Percentiles rank a stretch among this genome's conserved stretches.
Evolutionary conservation across 2,329 filamentous ascomycete genomes (phyloP).

Genomic region (Nemania diffusa): DNA sequence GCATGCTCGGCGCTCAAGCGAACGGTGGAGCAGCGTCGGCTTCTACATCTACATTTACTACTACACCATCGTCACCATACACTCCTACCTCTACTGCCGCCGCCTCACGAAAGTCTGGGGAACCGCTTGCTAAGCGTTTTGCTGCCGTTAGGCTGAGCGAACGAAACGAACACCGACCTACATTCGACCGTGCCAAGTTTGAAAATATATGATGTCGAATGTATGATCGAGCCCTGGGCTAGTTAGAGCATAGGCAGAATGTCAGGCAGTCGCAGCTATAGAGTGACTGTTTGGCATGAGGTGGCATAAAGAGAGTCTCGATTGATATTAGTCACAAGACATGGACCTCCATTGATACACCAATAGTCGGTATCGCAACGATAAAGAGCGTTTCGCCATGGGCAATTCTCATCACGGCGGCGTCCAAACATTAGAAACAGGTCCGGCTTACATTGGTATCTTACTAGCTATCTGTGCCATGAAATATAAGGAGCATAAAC

Average conservation of each 20-base stretch:
- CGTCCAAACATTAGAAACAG: conserved; percentile 11
- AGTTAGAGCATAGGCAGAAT: neutral
- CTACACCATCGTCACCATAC: conserved; percentile 29
- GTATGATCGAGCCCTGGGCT: neutral
- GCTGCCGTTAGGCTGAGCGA: conserved; percentile 53
- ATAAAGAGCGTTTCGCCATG: neutral
- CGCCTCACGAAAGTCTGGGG: conserved; percentile 42
- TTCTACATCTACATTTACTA: conserved; percentile 20
- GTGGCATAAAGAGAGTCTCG: neutral
- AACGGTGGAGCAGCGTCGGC: conserved; percentile 35
- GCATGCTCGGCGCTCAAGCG: conserved; percentile 40
- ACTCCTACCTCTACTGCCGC: conserved; percentile 23
- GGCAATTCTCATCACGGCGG: conserved; percentile 4
- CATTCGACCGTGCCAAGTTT: conserved; percentile 47
- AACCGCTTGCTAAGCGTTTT: conserved; percentile 53
- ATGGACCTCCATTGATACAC: neutral
- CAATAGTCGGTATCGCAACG: conserved; percentile 1
- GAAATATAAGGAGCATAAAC: conserved; percentile 22
- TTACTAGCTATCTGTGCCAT: conserved; percentile 23
- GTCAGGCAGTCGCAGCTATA: neutral
- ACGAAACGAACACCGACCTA: conserved; percentile 45
- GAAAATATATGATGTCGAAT: conserved; percentile 38
- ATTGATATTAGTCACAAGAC: neutral
- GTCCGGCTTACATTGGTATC: conserved; percentile 2
- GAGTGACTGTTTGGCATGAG: neutral